Percentiles rank a stretch among this genome's conserved stretches.
Evolutionary conservation across 164 flowering plant species (phyloP).

Genomic region (Vitis rupestris): DNA sequence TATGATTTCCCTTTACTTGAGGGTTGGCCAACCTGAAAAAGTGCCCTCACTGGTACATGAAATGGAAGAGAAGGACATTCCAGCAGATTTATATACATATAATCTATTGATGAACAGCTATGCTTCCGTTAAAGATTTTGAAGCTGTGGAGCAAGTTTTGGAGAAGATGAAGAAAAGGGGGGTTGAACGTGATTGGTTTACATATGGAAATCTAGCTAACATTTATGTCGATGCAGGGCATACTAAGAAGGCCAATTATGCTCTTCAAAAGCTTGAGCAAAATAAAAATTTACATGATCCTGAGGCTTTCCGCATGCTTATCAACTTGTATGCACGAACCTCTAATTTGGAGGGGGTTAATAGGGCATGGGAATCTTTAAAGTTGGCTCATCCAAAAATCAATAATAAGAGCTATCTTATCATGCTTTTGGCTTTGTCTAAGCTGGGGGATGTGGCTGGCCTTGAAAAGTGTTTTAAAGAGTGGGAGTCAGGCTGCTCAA

Average conservation of each 20-base stretch:
- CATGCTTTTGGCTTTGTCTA: constrained; percentile 33
- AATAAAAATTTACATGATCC: constrained; percentile 13
- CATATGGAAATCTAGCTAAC: constrained; percentile 30
- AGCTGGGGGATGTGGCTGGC: constrained; percentile 28
- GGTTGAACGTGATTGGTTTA: constrained; percentile 16
- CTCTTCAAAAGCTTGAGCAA: constrained; percentile 33
- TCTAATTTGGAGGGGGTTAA: constrained; percentile 27
- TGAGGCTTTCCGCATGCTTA: constrained; percentile 21
- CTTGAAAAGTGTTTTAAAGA: constrained; percentile 33
- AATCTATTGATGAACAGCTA: constrained; percentile 32
- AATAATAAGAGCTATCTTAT: constrained; percentile 32
- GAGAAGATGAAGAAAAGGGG: constrained; percentile 24
- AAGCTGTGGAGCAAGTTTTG: constrained; percentile 30
- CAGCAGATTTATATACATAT: constrained; percentile 27
- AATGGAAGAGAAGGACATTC: constrained; percentile 25
- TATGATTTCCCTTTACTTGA: constrained; percentile 30
- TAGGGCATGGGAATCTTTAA: constrained; percentile 38
- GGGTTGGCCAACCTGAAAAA: constrained; percentile 28
- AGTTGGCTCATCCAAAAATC: constrained; percentile 19
- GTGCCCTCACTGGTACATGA: constrained; percentile 26
- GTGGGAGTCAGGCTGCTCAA: constrained; percentile 33
- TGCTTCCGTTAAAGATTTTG: constrained; percentile 33
- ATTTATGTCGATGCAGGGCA: constrained; percentile 29
- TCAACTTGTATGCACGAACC: constrained; percentile 28
- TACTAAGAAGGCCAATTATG: constrained; percentile 26